These are phyloP conservation scores for Thalassiosira pacifica DNA, from an alignment of 352 stramenopile genomes.

Conservation along the genomic window DNA sequence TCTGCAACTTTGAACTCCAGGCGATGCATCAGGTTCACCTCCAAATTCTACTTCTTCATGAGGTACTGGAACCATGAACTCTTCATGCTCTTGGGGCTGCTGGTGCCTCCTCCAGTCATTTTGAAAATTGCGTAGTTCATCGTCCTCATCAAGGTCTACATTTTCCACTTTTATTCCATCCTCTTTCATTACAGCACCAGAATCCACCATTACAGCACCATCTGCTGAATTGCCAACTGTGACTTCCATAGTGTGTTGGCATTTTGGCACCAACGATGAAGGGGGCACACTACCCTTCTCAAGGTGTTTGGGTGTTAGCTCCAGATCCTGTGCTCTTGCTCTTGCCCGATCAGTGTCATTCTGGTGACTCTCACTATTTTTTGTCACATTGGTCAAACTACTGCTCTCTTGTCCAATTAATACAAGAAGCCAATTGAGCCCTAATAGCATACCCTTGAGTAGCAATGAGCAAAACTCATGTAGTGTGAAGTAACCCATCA, in stretches of 20 bases:
- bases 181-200: not conserved
- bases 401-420: not conserved
- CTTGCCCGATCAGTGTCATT: too few species aligned
- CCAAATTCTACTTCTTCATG: not conserved
- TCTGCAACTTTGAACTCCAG: not conserved
- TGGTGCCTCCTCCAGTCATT: constrained; percentile 13
- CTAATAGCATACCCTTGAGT: not conserved
- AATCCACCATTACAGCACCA: not conserved
- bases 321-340: too few species aligned
- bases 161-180: not conserved
- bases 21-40: not conserved
- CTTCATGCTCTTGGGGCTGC: not conserved
- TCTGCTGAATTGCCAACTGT: too few species aligned
- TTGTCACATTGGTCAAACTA: too few species aligned
- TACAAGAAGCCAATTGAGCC: not conserved
- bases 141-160: constrained; percentile 4
- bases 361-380: too few species aligned
- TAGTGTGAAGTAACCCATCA: not conserved
- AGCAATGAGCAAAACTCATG: not conserved
- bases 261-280: too few species aligned
- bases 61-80: constrained; percentile 10
- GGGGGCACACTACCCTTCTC: too few species aligned
- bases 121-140: not conserved
- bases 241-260: too few species aligned
- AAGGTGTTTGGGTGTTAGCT: too few species aligned